Percentiles rank a stretch among this genome's conserved stretches.
These are phyloP conservation scores for Ceratobasidium sp. DNA, from an alignment of 1,284 basidiomycete species.

Conservation along the genomic window DNA sequence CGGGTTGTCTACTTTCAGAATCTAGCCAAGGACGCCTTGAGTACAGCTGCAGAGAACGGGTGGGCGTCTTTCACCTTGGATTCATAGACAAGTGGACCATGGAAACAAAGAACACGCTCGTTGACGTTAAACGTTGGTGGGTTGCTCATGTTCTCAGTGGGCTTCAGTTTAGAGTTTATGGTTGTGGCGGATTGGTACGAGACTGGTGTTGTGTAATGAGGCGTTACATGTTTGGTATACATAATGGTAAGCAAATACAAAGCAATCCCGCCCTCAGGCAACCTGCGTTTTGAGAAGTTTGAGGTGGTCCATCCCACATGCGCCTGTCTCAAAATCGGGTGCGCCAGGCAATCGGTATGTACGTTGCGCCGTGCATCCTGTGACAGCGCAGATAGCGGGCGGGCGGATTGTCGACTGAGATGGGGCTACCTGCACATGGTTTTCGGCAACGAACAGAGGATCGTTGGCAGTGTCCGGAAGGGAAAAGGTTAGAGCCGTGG, in stretches of 20 bases:
- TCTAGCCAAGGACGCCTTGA: slow-evolving; percentile 54
- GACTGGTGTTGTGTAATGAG: slow-evolving; percentile 39
- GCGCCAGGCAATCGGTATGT: slow-evolving; percentile 65
- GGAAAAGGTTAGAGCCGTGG: slow-evolving; percentile 32
- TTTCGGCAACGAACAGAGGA: slow-evolving; percentile 50
- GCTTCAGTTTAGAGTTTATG: neutral
- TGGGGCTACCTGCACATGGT: slow-evolving; percentile 42
- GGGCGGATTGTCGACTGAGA: slow-evolving; percentile 50
- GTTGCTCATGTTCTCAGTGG: slow-evolving; percentile 17
- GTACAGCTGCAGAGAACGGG: neutral
- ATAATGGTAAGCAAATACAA: slow-evolving; percentile 42
- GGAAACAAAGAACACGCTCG: slow-evolving; percentile 92
- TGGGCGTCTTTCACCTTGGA: slow-evolving; percentile 70
- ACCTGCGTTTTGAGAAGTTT: slow-evolving; percentile 52
- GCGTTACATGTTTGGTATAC: slow-evolving; percentile 42
- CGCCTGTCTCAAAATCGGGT: slow-evolving; percentile 60
- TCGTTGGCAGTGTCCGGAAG: slow-evolving; percentile 7
- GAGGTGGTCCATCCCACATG: slow-evolving; percentile 63
- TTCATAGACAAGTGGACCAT: slow-evolving; percentile 94
- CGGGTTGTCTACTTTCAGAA: slow-evolving; percentile 84
- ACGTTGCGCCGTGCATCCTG: slow-evolving; percentile 60
- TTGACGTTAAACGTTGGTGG: slow-evolving; percentile 59
- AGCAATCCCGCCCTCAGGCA: slow-evolving; percentile 34
- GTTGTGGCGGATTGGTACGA: slow-evolving; percentile 36
- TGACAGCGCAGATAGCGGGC: slow-evolving; percentile 59